phyloP scores from a whole-genome alignment of 257 asterid species.

The Scutellaria baicalensis region DNA sequence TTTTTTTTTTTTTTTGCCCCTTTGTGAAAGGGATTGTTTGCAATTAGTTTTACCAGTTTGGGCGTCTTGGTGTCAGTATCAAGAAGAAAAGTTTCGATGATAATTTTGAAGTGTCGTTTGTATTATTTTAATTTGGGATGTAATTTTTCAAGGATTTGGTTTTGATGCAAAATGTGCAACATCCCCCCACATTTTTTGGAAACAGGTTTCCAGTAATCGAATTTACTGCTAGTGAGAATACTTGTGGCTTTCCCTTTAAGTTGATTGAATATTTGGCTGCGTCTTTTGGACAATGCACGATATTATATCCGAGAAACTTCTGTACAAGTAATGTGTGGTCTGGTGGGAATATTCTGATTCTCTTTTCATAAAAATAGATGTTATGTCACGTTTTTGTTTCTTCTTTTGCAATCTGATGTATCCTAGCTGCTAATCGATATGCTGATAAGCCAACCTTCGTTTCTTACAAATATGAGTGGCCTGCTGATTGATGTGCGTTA shows the following conservation, averaged over 20 bases:
- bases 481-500: not conserved
- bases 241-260: not conserved
- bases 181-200: not conserved
- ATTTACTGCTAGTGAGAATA: not conserved
- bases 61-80: not conserved
- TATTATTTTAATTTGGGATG: not conserved
- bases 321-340: constrained; percentile 17
- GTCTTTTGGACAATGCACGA: not conserved
- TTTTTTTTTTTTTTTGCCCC: no score
- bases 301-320: not conserved
- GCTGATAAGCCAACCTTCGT: not conserved
- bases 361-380: not conserved
- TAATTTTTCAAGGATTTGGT: not conserved
- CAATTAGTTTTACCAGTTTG: not conserved
- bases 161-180: not conserved
- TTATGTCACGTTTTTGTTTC: not conserved
- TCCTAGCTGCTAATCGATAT: not conserved
- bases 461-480: not conserved
- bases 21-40: not conserved
- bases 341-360: not conserved
- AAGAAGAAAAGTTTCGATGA: not conserved
- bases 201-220: not conserved
- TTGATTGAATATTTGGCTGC: not conserved
- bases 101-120: not conserved
- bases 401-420: not conserved